Evolutionary conservation across 371 early-diverging fungal genomes (phyloP).

Genomic region (Mortierella sp.): DNA sequence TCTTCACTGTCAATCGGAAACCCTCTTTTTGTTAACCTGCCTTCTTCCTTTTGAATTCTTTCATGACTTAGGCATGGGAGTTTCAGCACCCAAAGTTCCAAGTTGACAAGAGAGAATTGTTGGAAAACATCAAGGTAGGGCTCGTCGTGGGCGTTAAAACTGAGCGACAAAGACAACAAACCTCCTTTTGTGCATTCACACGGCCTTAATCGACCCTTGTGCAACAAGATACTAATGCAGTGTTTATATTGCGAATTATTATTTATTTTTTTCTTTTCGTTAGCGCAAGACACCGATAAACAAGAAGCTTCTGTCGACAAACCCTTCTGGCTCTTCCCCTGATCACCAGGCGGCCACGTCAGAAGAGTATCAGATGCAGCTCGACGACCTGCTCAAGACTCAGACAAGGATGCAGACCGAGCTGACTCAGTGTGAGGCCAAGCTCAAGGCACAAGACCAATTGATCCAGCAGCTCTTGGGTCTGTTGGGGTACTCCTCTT

Average conservation of each 20-base stretch:
- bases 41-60: not conserved
- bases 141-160: not conserved
- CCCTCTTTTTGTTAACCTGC: not conserved
- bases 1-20: too few relatives aligned
- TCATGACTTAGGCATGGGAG: constrained; percentile 76
- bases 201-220: not conserved
- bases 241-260: constrained; percentile 5
- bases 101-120: constrained; percentile 70
- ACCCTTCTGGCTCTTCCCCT: constrained; percentile 27
- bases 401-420: constrained; percentile 46
- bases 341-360: constrained; percentile 23
- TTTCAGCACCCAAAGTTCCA: constrained; percentile 84
- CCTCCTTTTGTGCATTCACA: not conserved
- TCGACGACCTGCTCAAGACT: constrained; percentile 36
- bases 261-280: constrained; percentile 8
- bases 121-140: constrained; percentile 70
- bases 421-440: constrained; percentile 28
- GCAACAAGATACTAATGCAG: not conserved
- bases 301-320: constrained; percentile 27
- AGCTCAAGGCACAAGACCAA: constrained; percentile 33
- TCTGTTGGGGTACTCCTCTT: constrained; percentile 33
- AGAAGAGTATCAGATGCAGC: constrained; percentile 42
- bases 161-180: not conserved
- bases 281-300: constrained; percentile 53
- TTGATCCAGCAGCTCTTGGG: constrained; percentile 40